Evolutionary conservation across 2,329 filamentous ascomycete species (phyloP), one percentile per base, ranked within the genome.

Genomic region (Pyrenophora seminiperda): DNA sequence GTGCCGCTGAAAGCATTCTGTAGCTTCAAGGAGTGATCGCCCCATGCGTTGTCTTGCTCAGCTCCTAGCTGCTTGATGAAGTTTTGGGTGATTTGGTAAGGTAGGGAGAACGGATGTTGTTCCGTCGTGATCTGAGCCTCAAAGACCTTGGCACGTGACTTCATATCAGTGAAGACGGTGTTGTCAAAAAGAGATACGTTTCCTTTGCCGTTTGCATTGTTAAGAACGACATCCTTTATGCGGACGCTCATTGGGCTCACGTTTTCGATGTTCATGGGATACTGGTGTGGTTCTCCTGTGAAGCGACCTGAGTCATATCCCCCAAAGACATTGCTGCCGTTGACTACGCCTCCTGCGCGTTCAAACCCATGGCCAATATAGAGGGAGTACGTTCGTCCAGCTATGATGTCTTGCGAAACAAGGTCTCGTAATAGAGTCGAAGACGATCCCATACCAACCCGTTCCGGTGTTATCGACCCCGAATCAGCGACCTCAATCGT

Each of bases 221-320:
- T 68, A 31, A 77, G 61, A 39, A 73, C 53, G 46, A 77, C 71
- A 48, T 76, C 72, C 40, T 70, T 70, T 47, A 77, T 71, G 7
- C 58, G 66, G 9, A 77, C 67, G 29, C 62, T 69, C 59, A 77
- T 69, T 2, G 73, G 68, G 29, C 73, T 73, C 6, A 62, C 36
- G 19, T 63, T 62, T 3, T 55, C 50, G 5, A 57, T 54, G 39
- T 68, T 68, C 67, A 70, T 73, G 9, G 55, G 34, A 58, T 71
- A 69, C 40, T 61, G 65, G 51, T 73, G 62, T 1, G 71, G 64
- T 0, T 54, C 56, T 24, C 71, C 73, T 1, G 63, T 67, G 51
- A 77, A 76, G 15, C 75, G 72, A 18, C 73, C 73, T 10, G 74
- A 71, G 54, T 78, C 76, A 52, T 74, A 77, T 17, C 76, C 76